These are phyloP conservation scores for Dissophora ornata DNA, from an alignment of 192 early-diverging fungal genomes.

Conservation along the genomic window DNA sequence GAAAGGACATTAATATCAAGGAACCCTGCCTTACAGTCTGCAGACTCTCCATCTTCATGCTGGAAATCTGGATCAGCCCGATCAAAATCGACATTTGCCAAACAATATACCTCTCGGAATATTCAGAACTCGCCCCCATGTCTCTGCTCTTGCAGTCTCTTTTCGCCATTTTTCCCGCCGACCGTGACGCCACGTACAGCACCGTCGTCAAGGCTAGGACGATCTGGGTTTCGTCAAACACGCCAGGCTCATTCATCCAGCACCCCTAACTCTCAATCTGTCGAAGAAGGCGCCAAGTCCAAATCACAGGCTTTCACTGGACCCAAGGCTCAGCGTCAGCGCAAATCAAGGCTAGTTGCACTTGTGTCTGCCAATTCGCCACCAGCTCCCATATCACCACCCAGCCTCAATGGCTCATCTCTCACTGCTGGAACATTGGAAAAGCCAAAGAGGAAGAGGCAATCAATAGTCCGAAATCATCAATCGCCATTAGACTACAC, in stretches of 20 bases:
- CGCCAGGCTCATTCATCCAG: neutral
- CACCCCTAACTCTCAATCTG: too few relatives aligned
- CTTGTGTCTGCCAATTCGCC: too few relatives aligned
- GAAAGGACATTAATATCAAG: neutral
- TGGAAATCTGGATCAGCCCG: neutral
- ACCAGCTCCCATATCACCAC: too few relatives aligned
- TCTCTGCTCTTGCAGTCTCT: slow-evolving; percentile 1
- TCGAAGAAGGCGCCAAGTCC: too few relatives aligned
- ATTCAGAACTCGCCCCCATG: neutral
- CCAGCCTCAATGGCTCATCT: too few relatives aligned
- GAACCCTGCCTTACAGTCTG: neutral
- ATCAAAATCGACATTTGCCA: neutral
- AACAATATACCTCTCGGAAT: neutral
- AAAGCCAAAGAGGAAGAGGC: neutral
- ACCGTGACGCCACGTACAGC: neutral
- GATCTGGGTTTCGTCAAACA: slow-evolving; percentile 1
- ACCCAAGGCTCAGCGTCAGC: too few relatives aligned
- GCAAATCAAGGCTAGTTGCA: too few relatives aligned
- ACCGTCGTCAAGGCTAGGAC: neutral
- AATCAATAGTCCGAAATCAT: neutral
- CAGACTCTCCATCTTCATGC: neutral
- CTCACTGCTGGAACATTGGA: too few relatives aligned
- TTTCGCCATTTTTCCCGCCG: neutral
- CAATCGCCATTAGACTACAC: neutral
- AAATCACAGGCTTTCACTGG: too few relatives aligned